Evolutionary conservation across 2,329 filamentous ascomycete species (phyloP), one percentile per base, ranked within the genome.

Genomic region (Stagonosporopsis cucurbitacearum): DNA sequence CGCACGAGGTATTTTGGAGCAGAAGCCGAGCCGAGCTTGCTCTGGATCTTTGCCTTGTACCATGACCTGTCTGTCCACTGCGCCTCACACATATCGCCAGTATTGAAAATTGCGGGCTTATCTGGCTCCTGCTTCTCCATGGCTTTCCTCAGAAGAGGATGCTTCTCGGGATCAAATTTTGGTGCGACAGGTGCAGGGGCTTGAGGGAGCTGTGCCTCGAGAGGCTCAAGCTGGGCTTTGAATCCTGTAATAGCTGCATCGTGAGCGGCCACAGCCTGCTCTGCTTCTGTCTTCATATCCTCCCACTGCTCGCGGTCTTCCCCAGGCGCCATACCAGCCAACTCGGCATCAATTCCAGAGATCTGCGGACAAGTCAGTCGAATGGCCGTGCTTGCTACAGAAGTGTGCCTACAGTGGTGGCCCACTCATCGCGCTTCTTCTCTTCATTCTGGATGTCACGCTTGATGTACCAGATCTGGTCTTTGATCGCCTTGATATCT

Each of bases 1-100:
- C 90, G 95, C 75, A 99, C 93, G 43, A 91, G 89, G 75, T 97
- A 99, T 61, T 97, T 91, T 32, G 93, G 94, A 48, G 91, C 90
- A 39, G 87, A 90, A n/a, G 89, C 88, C 8, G 92, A 96, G 55
- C 95, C 95, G 20, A 94, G 97, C 67, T 97, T 93, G 48, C 90
- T 93, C 47, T 92, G 94, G 75, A 99, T 96, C 69, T 91, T 88
- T 37, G 93, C 95, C 41, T 92, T 89, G 78, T 98, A 98, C 78
- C 93, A 97, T 22, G 85, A 85, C 70, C 90, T 92, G 77, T 99
- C 95, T 50, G 92, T 80, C 91, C 93, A 99, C 77, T 94, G 93
- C 42, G 94, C 95, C 75, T 95, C 82, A 50, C 97, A 90, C 28
- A 82, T 90, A 70, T 99, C 95, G 73, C 96, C 96, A 63, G 96